A percentile compares a stretch with the other conserved stretches of the same genome.
phyloP scores from a whole-genome alignment of 495 filamentous ascomycete species.

The Daldinia caldariorum region DNA sequence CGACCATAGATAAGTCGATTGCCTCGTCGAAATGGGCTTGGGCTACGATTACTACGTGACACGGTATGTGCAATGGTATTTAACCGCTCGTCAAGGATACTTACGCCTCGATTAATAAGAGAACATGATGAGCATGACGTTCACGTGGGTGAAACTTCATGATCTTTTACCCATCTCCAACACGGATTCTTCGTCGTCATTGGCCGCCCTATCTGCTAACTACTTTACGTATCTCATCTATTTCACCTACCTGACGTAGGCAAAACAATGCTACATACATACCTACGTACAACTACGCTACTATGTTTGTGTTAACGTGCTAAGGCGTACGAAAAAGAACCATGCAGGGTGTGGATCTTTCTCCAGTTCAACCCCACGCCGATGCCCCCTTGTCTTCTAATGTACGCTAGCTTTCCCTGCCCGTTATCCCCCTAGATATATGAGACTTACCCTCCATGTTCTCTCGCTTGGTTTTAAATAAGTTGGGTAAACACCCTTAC shows the following conservation, averaged over 20 bases:
- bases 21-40: neutral
- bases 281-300: too few species aligned
- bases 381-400: neutral
- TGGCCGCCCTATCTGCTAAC: constrained; percentile 40
- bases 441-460: constrained; percentile 22
- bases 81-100: constrained; percentile 31
- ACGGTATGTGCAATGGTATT: constrained; percentile 11
- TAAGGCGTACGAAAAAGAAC: constrained; percentile 28
- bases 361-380: constrained; percentile 32
- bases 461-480: constrained; percentile 26
- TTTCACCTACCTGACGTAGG: constrained; percentile 33
- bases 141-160: constrained; percentile 27
- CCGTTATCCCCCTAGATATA: constrained; percentile 24
- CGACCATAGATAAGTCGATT: neutral
- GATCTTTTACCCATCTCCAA: constrained; percentile 20
- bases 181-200: constrained; percentile 15
- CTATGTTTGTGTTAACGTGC: too few species aligned
- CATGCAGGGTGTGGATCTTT: constrained; percentile 28
- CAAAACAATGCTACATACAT: constrained; percentile 19
- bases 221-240: constrained; percentile 11
- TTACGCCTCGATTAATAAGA: constrained; percentile 19
- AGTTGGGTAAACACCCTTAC: constrained; percentile 34
- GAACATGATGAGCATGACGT: constrained; percentile 3
- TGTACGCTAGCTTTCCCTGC: neutral
- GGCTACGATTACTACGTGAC: constrained; percentile 5